Percentiles rank a stretch among this genome's conserved stretches.
These are phyloP conservation scores for Claviceps africana DNA, from an alignment of 2,329 filamentous ascomycete species.

Conservation along the genomic window DNA sequence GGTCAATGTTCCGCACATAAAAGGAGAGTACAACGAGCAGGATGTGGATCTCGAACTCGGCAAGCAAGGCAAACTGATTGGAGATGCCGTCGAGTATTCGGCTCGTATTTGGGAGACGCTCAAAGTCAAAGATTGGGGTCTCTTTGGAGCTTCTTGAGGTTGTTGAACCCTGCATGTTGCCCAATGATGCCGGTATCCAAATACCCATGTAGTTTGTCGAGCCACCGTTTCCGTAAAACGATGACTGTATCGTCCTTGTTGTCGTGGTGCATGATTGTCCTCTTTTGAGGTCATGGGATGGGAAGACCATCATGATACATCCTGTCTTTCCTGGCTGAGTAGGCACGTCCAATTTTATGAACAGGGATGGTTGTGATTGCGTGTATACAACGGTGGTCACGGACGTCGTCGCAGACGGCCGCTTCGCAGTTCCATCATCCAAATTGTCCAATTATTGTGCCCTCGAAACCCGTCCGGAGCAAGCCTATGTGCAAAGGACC, in stretches of 20 bases:
- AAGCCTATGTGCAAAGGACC: no score
- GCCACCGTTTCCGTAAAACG: no score
- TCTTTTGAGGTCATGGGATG: no score
- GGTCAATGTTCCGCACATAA: constrained; percentile 76
- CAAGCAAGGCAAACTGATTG: constrained; percentile 53
- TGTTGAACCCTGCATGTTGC: constrained; percentile 5
- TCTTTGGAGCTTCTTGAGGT: constrained; percentile 41
- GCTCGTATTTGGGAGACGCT: constrained; percentile 57
- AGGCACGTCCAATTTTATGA: no score
- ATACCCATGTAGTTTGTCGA: background rate
- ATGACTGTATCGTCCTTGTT: no score
- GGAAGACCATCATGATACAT: no score
- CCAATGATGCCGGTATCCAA: background rate
- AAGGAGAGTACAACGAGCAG: constrained; percentile 57
- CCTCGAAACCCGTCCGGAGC: background rate
- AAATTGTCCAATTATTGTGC: no score
- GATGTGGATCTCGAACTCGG: constrained; percentile 55
- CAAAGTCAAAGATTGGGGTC: constrained; percentile 63
- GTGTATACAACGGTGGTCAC: no score
- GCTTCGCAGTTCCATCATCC: background rate
- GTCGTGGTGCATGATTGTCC: no score
- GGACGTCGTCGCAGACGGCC: no score
- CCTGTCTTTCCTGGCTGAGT: no score
- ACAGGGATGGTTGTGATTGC: no score
- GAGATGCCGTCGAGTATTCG: constrained; percentile 53